Evolutionary conservation across 73 alveolate species (phyloP), one percentile per base, ranked within the genome.

Genomic region (Effrenium voratum): DNA sequence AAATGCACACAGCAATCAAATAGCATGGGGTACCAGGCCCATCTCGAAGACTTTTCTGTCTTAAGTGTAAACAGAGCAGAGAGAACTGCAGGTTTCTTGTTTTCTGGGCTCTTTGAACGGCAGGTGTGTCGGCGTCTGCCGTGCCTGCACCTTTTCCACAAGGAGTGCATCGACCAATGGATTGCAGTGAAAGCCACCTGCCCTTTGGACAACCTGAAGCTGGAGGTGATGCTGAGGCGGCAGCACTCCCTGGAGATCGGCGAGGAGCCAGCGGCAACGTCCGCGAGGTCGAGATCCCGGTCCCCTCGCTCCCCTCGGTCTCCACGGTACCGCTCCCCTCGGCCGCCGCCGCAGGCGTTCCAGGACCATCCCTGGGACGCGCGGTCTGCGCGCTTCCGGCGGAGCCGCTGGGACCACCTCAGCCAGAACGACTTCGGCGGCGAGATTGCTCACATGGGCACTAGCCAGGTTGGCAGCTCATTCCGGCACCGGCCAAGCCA

Each of bases 401-500:
- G 97, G 47, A 90, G 87, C 97, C 97, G 97, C 55, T 90, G 97
- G 97, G 97, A 90, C 75, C 97, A n/a, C n/a, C n/a, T n/a, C n/a
- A n/a, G n/a, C n/a, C n/a, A n/a, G n/a, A n/a, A n/a, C n/a, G n/a
- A n/a, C n/a, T n/a, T n/a, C n/a, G n/a, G n/a, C n/a, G n/a, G n/a
- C n/a, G n/a, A n/a, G n/a, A n/a, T n/a, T n/a, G n/a, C n/a, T n/a
- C n/a, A n/a, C n/a, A n/a, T n/a, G n/a, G n/a, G n/a, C n/a, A n/a
- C n/a, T n/a, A n/a, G n/a, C n/a, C n/a, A n/a, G n/a, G n/a, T n/a
- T n/a, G n/a, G n/a, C n/a, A n/a, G n/a, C n/a, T n/a, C n/a, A n/a
- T n/a, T n/a, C n/a, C n/a, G n/a, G n/a, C n/a, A n/a, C n/a, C n/a
- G n/a, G n/a, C n/a, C n/a, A n/a, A n/a, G n/a, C n/a, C n/a, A n/a